These are phyloP conservation scores for Tolypocladium tundrense DNA, from an alignment of 2,329 filamentous ascomycete genomes.

Conservation along the genomic window DNA sequence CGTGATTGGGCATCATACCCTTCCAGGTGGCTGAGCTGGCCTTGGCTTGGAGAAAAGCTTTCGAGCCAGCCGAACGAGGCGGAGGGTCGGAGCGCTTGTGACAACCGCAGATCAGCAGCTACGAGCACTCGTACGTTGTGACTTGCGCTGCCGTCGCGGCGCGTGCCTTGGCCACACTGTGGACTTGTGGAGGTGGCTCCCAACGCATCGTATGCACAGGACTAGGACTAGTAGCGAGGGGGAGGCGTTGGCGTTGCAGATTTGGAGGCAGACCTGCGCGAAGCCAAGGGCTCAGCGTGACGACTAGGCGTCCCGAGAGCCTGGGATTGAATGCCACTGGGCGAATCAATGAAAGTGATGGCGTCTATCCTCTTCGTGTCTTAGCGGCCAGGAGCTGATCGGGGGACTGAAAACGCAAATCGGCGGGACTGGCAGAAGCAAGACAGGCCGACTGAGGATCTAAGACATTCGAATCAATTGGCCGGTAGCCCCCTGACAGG, in stretches of 20 bases:
- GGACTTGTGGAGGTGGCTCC: not conserved
- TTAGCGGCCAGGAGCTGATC: slow-evolving; percentile 2
- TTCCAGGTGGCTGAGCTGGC: not conserved
- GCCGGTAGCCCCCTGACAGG: slow-evolving; percentile 1
- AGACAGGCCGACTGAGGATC: slow-evolving; percentile 2
- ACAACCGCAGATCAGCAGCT: not conserved
- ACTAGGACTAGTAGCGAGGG: not conserved
- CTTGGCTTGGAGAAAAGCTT: not conserved
- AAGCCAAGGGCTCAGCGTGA: not conserved
- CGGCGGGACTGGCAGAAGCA: not conserved
- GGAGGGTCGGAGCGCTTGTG: not conserved
- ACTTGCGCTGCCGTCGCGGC: not conserved
- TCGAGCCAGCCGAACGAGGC: not conserved
- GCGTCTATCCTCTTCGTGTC: slow-evolving; percentile 2
- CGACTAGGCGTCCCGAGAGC: slow-evolving; percentile 4
- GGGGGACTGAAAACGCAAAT: slow-evolving; percentile 2
- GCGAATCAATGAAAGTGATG: not conserved
- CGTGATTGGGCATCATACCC: not conserved
- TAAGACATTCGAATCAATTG: slow-evolving; percentile 5
- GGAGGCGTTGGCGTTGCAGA: not conserved
- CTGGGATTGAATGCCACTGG: slow-evolving; percentile 2
- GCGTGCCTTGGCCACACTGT: not conserved
- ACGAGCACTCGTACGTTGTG: not conserved
- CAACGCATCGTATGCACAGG: not conserved
- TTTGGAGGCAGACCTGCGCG: not conserved